Evolutionary conservation across 1,284 basidiomycete species (phyloP).

Genomic region (Ustilago crameri): DNA sequence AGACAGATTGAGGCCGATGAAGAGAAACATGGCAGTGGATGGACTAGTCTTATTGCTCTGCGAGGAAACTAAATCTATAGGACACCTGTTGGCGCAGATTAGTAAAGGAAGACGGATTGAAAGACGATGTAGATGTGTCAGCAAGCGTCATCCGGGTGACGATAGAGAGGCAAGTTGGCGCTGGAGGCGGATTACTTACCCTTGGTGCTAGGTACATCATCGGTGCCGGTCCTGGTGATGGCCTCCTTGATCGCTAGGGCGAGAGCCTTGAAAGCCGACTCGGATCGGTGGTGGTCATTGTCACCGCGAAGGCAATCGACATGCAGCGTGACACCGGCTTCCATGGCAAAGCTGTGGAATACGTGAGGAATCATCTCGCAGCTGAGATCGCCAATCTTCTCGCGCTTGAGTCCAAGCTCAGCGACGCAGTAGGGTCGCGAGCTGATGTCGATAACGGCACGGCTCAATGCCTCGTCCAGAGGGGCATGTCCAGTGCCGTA

Average conservation of each 20-base stretch:
- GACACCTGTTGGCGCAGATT: too few relatives aligned
- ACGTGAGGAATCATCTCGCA: conserved; percentile 95
- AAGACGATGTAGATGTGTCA: not conserved
- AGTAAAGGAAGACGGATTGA: too few relatives aligned
- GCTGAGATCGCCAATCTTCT: conserved; percentile 91
- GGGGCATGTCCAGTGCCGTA: conserved; percentile 98
- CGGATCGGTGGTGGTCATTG: conserved; percentile 98
- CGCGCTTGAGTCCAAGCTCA: conserved; percentile 80
- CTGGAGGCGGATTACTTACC: conserved; percentile 71
- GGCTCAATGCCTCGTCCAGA: conserved; percentile 86
- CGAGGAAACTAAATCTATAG: too few relatives aligned
- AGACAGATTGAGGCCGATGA: too few relatives aligned
- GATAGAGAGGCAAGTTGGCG: not conserved
- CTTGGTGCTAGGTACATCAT: conserved; percentile 96
- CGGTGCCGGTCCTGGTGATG: conserved; percentile 85
- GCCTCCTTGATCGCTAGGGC: conserved; percentile 95
- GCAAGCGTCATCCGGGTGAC: not conserved
- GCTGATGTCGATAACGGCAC: conserved; percentile 98
- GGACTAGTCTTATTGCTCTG: too few relatives aligned
- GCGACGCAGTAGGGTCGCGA: conserved; percentile 94
- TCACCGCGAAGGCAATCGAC: conserved; percentile 92
- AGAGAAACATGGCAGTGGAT: too few relatives aligned
- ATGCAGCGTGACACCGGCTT: conserved; percentile 89
- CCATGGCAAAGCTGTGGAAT: conserved; percentile 91
- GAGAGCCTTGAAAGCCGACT: conserved; percentile 97